These are phyloP conservation scores for Rhynchosporium secalis DNA, from an alignment of 2,329 filamentous ascomycete species.

Conservation along the genomic window DNA sequence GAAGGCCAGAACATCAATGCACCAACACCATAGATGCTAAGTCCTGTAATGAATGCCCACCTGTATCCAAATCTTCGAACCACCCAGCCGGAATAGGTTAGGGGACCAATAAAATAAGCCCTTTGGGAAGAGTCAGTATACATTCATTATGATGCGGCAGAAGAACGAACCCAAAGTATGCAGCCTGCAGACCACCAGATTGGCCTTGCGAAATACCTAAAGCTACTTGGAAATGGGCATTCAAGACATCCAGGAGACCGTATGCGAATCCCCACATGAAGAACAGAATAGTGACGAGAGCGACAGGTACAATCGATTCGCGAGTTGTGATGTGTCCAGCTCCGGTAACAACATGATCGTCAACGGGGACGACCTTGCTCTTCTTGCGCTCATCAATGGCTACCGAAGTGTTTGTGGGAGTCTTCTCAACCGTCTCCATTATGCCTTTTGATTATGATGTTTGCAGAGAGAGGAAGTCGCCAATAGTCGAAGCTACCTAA, in stretches of 20 bases:
- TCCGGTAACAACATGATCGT: slow-evolving; percentile 68
- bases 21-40: slow-evolving; percentile 71
- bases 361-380: slow-evolving; percentile 1
- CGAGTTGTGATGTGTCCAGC: slow-evolving; percentile 62
- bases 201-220: slow-evolving; percentile 58
- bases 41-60: slow-evolving; percentile 73
- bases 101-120: slow-evolving; percentile 68
- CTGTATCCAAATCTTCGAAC: slow-evolving; percentile 75
- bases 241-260: slow-evolving; percentile 79
- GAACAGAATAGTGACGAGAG: slow-evolving; percentile 71
- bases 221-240: slow-evolving; percentile 56
- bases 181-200: slow-evolving; percentile 65
- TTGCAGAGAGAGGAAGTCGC: background rate
- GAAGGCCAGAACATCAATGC: slow-evolving; percentile 85
- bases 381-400: background rate
- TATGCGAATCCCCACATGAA: slow-evolving; percentile 90
- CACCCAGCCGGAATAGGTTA: slow-evolving; percentile 65
- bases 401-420: slow-evolving; percentile 2
- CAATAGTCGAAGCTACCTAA: background rate
- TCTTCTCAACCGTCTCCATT: slow-evolving; percentile 7
- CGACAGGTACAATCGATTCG: slow-evolving; percentile 54
- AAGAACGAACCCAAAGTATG: slow-evolving; percentile 55
- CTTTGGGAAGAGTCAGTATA: slow-evolving; percentile 40
- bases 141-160: background rate
- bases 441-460: background rate